These are phyloP conservation scores for Ceratobasidium sp. DNA, from an alignment of 1,284 basidiomycete genomes.

Conservation along the genomic window DNA sequence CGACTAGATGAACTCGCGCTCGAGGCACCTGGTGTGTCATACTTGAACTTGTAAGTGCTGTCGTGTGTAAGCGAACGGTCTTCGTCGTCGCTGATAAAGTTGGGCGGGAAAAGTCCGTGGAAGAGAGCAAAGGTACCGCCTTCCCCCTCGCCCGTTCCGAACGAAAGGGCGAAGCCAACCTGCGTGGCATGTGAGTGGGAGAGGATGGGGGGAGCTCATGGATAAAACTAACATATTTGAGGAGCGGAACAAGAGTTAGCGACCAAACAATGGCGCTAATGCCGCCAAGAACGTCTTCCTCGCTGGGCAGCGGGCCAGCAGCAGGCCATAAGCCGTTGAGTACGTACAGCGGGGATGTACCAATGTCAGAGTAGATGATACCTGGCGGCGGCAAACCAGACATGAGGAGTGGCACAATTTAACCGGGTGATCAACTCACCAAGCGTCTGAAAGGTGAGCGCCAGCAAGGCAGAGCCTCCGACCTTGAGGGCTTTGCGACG, in stretches of 20 bases:
- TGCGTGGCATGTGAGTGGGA: slow-evolving; percentile 51
- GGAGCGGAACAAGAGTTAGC: slow-evolving; percentile 69
- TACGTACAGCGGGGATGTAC: slow-evolving; percentile 76
- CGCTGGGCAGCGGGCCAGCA: slow-evolving; percentile 61
- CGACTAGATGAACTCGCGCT: slow-evolving; percentile 7
- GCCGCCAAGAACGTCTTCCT: slow-evolving; percentile 73
- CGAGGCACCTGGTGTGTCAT: slow-evolving; percentile 7
- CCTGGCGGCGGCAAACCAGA: slow-evolving; percentile 56
- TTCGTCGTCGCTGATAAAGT: slow-evolving; percentile 62
- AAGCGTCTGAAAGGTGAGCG: slow-evolving; percentile 58
- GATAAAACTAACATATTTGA: slow-evolving; percentile 70
- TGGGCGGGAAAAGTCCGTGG: slow-evolving; percentile 70
- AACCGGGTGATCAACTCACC: slow-evolving; percentile 53
- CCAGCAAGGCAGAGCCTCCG: slow-evolving; percentile 52
- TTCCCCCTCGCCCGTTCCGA: slow-evolving; percentile 74
- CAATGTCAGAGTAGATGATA: slow-evolving; percentile 77
- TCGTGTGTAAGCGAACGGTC: slow-evolving; percentile 69
- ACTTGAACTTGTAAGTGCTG: slow-evolving; percentile 51
- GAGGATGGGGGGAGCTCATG: not conserved
- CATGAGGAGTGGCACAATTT: not conserved
- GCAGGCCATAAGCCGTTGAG: slow-evolving; percentile 74
- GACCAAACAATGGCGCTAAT: slow-evolving; percentile 75
- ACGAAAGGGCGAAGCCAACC: slow-evolving; percentile 69
- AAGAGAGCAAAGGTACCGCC: slow-evolving; percentile 75
- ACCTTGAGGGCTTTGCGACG: slow-evolving; percentile 48